Evolutionary conservation across 108 stramenopile species (phyloP).

Genomic region (Poteriospumella lacustris): DNA sequence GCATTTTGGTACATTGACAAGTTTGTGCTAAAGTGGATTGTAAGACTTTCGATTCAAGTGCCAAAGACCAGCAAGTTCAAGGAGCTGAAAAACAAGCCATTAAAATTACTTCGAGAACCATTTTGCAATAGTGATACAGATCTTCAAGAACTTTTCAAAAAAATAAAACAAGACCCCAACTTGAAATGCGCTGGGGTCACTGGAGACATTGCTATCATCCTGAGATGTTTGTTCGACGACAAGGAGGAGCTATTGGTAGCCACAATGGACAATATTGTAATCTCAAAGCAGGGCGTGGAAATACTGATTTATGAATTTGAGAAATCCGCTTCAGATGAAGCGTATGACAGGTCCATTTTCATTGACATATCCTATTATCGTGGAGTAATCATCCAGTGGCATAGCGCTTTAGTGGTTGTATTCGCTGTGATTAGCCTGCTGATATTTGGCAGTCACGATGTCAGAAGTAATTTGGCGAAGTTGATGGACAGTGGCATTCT

Average conservation of each 20-base stretch:
- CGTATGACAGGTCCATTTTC: neutral
- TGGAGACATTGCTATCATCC: neutral
- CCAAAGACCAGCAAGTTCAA: neutral
- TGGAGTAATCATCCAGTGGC: neutral
- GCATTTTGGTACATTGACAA: neutral
- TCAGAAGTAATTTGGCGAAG: too few species aligned
- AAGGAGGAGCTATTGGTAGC: neutral
- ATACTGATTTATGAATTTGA: neutral
- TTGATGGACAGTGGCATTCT: too few species aligned
- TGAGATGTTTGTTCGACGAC: neutral
- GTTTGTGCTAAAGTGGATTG: neutral
- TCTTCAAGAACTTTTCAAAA: neutral
- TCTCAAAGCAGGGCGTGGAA: neutral
- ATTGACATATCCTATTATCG: neutral
- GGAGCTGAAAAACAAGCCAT: neutral
- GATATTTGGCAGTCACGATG: neutral
- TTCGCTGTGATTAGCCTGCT: neutral
- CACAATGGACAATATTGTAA: neutral
- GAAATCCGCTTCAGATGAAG: neutral
- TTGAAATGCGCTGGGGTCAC: neutral
- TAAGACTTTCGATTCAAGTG: neutral
- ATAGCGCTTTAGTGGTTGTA: neutral
- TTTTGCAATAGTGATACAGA: neutral
- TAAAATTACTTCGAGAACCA: neutral
- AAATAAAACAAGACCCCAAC: neutral